Evolutionary conservation across 805 yeast genomes (phyloP).

Genomic region (Yarrowia keelungensis): DNA sequence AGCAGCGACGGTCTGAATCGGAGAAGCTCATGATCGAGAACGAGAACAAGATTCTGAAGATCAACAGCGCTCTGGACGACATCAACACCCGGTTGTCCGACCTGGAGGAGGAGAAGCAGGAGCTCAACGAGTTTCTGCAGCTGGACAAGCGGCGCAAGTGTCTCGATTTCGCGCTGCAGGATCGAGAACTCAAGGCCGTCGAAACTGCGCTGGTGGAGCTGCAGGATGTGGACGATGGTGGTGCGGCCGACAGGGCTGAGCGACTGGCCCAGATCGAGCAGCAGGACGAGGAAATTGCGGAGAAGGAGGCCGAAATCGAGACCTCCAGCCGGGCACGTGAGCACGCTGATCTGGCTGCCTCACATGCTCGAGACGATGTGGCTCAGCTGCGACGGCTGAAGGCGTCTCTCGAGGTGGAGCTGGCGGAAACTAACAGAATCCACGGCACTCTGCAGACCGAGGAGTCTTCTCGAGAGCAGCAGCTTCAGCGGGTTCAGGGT

Average conservation of each 20-base stretch:
- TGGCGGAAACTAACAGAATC: constrained; percentile 8
- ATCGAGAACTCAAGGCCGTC: constrained; percentile 73
- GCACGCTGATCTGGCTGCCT: constrained; percentile 37
- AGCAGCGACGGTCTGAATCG: constrained; percentile 77
- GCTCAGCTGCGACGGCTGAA: constrained; percentile 11
- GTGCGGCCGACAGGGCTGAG: constrained; percentile 52
- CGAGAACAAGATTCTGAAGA: constrained; percentile 69
- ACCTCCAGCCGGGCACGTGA: constrained; percentile 40
- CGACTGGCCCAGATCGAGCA: constrained; percentile 51
- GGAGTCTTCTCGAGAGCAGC: constrained; percentile 49
- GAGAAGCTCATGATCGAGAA: constrained; percentile 79
- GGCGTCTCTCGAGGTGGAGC: constrained; percentile 19
- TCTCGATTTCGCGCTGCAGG: constrained; percentile 75
- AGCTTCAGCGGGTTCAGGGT: constrained; percentile 46
- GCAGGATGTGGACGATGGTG: constrained; percentile 55
- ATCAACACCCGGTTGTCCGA: constrained; percentile 77
- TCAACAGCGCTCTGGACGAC: constrained; percentile 72
- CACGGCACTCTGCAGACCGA: constrained; percentile 18
- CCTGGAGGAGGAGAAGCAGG: constrained; percentile 79
- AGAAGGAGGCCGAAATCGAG: constrained; percentile 40
- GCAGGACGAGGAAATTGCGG: constrained; percentile 46
- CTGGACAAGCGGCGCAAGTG: constrained; percentile 72
- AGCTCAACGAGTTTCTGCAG: constrained; percentile 70
- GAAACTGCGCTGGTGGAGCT: constrained; percentile 65
- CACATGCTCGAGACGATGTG: constrained; percentile 22